Percentiles rank a stretch among this genome's conserved stretches.
Conservation (phyloP, 1,284 basidiomycete species). For the Austroboletus niveus region DNA sequence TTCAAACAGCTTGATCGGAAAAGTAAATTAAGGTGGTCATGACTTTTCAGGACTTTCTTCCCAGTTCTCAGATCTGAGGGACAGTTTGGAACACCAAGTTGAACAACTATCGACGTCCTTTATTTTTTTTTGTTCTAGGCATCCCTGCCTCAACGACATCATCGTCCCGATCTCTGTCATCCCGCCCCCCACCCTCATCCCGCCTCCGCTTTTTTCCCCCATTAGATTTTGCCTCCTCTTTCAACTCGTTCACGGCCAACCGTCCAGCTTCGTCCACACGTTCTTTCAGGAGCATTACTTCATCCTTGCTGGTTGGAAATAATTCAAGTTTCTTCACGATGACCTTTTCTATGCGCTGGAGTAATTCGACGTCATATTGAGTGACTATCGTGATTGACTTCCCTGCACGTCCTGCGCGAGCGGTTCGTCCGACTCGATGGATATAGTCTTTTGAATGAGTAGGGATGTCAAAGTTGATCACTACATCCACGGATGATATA, state of each 20-base stretch:
- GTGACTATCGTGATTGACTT: constrained; percentile 96
- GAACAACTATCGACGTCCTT: constrained; percentile 33
- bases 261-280: constrained; percentile 88
- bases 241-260: constrained; percentile 79
- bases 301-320: constrained; percentile 90
- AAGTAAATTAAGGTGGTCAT: no score
- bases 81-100: not conserved
- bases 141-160: constrained; percentile 82
- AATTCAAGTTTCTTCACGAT: constrained; percentile 91
- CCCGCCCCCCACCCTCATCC: constrained; percentile 48
- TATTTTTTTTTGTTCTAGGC: constrained; percentile 55
- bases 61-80: no score
- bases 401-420: constrained; percentile 92
- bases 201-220: constrained; percentile 58
- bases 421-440: constrained; percentile 96
- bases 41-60: no score
- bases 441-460: constrained; percentile 99
- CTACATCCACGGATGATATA: constrained; percentile 94
- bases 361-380: constrained; percentile 97
- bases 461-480: constrained; percentile 98
- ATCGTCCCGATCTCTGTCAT: constrained; percentile 83
- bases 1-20: no score
- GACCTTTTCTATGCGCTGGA: constrained; percentile 92
- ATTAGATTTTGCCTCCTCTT: constrained; percentile 56
- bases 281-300: constrained; percentile 85